Evolutionary conservation across 345 rosid species (phyloP).

Genomic region (Lepidium sativum): DNA sequence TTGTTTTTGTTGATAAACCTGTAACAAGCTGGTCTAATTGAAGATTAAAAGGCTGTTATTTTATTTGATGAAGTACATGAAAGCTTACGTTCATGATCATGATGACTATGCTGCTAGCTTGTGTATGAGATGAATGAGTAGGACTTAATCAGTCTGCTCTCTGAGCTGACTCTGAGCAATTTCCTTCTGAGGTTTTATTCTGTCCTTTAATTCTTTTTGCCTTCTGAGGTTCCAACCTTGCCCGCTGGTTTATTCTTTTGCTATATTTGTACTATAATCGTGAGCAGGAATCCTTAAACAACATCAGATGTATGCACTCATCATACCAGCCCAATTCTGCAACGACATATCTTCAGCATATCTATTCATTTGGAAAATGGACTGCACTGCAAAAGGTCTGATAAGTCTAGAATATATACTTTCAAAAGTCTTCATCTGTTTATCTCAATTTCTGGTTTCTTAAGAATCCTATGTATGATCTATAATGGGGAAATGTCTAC

Average conservation of each 20-base stretch:
- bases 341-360: neutral
- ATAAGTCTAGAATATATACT: neutral
- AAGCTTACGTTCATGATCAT: slow-evolving; percentile 33
- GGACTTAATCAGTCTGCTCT: slow-evolving; percentile 49
- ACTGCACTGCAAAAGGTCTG: neutral
- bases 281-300: neutral
- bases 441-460: neutral
- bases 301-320: neutral
- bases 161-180: slow-evolving; percentile 42
- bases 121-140: slow-evolving; percentile 49
- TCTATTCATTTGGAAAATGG: neutral
- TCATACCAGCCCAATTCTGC: neutral
- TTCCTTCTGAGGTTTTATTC: slow-evolving; percentile 31
- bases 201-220: neutral
- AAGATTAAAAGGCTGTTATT: slow-evolving; percentile 33
- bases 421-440: neutral
- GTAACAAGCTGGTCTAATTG: slow-evolving; percentile 28
- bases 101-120: slow-evolving; percentile 35
- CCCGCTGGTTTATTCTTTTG: neutral
- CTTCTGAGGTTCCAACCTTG: neutral
- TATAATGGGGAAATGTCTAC: neutral
- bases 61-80: slow-evolving; percentile 31
- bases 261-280: neutral
- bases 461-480: neutral
- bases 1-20: neutral